A percentile compares a stretch with the other conserved stretches of the same genome.
These are phyloP conservation scores for Fusarium sp. DNA, from an alignment of 2,329 filamentous ascomycete genomes.

Conservation along the genomic window DNA sequence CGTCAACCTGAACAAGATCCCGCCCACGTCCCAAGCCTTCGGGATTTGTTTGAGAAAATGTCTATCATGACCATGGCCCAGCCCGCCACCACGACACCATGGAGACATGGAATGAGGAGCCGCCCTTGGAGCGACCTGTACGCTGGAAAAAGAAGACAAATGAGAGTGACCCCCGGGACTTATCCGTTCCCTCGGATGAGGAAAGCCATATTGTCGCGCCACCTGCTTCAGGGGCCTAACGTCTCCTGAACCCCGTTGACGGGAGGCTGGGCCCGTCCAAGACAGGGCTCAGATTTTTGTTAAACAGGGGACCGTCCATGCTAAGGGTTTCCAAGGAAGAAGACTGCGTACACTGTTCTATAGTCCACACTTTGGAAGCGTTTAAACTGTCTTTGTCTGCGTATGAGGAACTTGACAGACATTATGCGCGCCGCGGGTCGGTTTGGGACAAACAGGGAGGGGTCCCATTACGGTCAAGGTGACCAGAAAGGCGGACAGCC, in stretches of 20 bases:
- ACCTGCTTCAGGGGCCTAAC: constrained; percentile 2
- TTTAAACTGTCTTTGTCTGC: neutral
- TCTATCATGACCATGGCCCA: constrained; percentile 26
- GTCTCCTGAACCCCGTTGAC: constrained; percentile 29
- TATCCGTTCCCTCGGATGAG: constrained; percentile 22
- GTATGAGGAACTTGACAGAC: constrained; percentile 21
- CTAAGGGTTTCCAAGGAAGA: neutral
- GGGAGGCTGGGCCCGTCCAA: constrained; percentile 27
- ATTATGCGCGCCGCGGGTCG: constrained; percentile 27
- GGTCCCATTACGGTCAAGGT: constrained; percentile 5
- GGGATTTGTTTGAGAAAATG: constrained; percentile 35
- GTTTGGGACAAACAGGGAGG: constrained; percentile 30
- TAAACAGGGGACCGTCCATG: constrained; percentile 15
- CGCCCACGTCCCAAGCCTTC: constrained; percentile 44
- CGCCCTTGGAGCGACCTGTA: neutral
- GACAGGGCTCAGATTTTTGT: constrained; percentile 25
- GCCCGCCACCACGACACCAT: constrained; percentile 29
- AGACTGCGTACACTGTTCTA: constrained; percentile 2
- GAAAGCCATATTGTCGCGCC: constrained; percentile 28
- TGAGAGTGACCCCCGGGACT: constrained; percentile 6
- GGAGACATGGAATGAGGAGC: constrained; percentile 13
- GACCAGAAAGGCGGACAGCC: constrained; percentile 5
- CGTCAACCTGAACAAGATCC: constrained; percentile 39
- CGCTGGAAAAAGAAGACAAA: constrained; percentile 7
- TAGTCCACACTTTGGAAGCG: neutral